Percentiles rank a stretch among this genome's conserved stretches.
Evolutionary conservation across 805 yeast species (phyloP).

Genomic region (Peterozyma toletana): DNA sequence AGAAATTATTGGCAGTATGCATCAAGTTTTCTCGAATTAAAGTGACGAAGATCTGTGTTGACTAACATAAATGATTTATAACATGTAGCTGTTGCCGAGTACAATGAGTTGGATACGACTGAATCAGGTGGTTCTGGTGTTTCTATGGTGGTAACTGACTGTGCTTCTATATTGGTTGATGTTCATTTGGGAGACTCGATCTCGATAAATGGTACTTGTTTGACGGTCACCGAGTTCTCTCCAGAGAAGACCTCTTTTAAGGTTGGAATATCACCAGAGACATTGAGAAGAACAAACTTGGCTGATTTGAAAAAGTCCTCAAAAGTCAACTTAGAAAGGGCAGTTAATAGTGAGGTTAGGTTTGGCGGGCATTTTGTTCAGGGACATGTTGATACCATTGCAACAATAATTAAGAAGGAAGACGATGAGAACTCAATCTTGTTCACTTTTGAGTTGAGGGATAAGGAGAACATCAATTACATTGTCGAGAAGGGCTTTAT

Average conservation of each 20-base stretch:
- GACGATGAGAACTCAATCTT: constrained; percentile 73
- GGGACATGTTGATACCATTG: constrained; percentile 93
- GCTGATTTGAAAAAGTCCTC: constrained; percentile 51
- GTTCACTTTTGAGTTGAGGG: constrained; percentile 68
- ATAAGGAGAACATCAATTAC: constrained; percentile 52
- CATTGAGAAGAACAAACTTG: constrained; percentile 73
- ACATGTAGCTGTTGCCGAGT: constrained; percentile 35
- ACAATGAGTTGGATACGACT: constrained; percentile 36
- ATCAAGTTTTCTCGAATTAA: constrained; percentile 9
- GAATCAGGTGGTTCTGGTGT: constrained; percentile 68
- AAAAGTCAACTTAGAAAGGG: constrained; percentile 85
- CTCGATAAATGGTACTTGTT: constrained; percentile 81
- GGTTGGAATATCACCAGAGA: constrained; percentile 92
- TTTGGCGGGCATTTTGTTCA: constrained; percentile 98
- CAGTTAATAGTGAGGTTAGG: constrained; percentile 71
- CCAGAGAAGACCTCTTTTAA: constrained; percentile 49
- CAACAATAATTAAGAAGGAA: constrained; percentile 43
- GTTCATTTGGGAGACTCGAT: constrained; percentile 94
- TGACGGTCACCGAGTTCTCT: constrained; percentile 81
- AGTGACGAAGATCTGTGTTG: background rate
- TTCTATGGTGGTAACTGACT: constrained; percentile 58
- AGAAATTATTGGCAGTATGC: constrained; percentile 64
- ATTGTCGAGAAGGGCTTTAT: constrained; percentile 95
- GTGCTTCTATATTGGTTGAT: constrained; percentile 59
- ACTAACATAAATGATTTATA: background rate